These are phyloP conservation scores for Penstemon eatonii DNA, from an alignment of 257 asterid species.

Conservation along the genomic window DNA sequence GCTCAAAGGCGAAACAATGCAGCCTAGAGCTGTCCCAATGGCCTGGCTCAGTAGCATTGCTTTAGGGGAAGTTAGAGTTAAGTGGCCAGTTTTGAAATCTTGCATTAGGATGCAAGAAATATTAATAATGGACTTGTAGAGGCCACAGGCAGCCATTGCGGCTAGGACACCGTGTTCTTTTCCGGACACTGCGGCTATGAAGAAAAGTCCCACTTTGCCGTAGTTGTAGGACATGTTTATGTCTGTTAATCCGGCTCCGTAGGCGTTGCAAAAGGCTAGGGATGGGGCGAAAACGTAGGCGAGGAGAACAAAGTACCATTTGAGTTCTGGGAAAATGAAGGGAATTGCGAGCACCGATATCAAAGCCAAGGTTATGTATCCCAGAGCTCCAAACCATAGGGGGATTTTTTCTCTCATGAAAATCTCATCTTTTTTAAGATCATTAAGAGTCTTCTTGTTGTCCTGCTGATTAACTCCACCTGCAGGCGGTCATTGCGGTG, in stretches of 20 bases:
- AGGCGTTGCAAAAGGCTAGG: conserved; percentile 77
- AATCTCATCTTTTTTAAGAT: conserved; percentile 37
- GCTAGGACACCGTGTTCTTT: conserved; percentile 76
- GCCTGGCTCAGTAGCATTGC: conserved; percentile 75
- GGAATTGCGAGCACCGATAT: conserved; percentile 55
- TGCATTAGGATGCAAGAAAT: conserved; percentile 68
- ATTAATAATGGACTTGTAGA: conserved; percentile 57
- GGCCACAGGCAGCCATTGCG: conserved; percentile 68
- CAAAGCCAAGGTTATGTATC: conserved; percentile 46
- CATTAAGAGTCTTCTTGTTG: conserved; percentile 15
- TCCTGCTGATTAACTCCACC: conserved; percentile 23
- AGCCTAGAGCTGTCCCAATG: conserved; percentile 68
- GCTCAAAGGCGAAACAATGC: conserved; percentile 57
- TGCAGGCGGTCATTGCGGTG: conserved; percentile 24
- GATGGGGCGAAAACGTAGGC: conserved; percentile 67
- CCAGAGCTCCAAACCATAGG: conserved; percentile 48
- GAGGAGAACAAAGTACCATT: conserved; percentile 64
- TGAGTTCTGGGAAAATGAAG: conserved; percentile 59
- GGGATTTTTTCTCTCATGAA: conserved; percentile 63
- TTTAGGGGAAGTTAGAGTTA: conserved; percentile 62
- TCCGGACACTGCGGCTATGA: conserved; percentile 72
- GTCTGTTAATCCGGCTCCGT: conserved; percentile 81
- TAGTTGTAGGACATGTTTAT: conserved; percentile 78
- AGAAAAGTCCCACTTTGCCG: conserved; percentile 73
- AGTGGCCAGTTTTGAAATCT: conserved; percentile 74